phyloP scores from a whole-genome alignment of 1,284 basidiomycete species.

The Exobasidium rhododendri region DNA sequence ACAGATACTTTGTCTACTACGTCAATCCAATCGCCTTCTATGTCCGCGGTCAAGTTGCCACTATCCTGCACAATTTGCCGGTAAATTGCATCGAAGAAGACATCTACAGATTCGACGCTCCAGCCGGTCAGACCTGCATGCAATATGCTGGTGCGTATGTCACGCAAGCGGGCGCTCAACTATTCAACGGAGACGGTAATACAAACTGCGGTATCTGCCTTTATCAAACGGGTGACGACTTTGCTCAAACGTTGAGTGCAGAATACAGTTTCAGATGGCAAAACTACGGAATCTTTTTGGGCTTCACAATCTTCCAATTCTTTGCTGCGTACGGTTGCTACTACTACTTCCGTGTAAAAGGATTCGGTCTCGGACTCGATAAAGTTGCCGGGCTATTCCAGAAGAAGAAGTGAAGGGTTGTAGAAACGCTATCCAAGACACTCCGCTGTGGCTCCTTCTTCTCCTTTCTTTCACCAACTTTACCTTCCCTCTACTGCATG shows the following conservation, averaged over 20 bases:
- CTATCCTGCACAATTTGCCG: constrained; percentile 36
- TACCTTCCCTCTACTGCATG: too few species aligned
- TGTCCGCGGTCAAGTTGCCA: constrained; percentile 39
- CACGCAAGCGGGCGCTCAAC: constrained; percentile 23
- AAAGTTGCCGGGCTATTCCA: constrained; percentile 3
- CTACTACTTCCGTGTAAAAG: constrained; percentile 36
- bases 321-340: constrained; percentile 25
- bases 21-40: constrained; percentile 46
- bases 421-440: too few species aligned
- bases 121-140: constrained; percentile 31
- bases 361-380: constrained; percentile 24
- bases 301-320: constrained; percentile 30
- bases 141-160: constrained; percentile 39
- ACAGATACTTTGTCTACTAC: constrained; percentile 34
- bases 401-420: too few species aligned
- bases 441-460: too few species aligned
- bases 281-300: constrained; percentile 32
- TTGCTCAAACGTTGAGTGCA: constrained; percentile 25
- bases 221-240: constrained; percentile 33
- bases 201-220: constrained; percentile 33
- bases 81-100: constrained; percentile 38
- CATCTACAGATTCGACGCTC: constrained; percentile 36
- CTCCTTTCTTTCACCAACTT: too few species aligned
- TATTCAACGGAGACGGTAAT: constrained; percentile 26
- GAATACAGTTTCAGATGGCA: constrained; percentile 39